A percentile compares a stretch with the other conserved stretches of the same genome.
Evolutionary conservation across 257 asterid genomes (phyloP).

Genomic region (Nicotiana undulata): DNA sequence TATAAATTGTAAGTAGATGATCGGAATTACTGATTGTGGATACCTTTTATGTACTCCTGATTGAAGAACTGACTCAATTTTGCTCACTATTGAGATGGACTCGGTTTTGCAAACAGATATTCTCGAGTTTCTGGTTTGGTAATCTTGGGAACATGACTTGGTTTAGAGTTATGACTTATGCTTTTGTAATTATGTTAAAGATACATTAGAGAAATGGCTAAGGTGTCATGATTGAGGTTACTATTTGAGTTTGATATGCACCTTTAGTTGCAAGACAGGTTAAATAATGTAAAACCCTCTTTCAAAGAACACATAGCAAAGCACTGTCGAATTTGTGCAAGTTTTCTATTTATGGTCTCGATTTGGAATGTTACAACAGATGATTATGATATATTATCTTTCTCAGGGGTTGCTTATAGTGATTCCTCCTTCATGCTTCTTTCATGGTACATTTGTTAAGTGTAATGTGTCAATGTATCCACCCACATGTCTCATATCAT

Average conservation of each 20-base stretch:
- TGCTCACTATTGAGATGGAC: not conserved
- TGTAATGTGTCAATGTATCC: not conserved
- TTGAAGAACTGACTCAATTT: not conserved
- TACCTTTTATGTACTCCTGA: not conserved
- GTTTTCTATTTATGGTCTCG: not conserved
- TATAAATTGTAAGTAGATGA: not conserved
- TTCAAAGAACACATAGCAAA: not conserved
- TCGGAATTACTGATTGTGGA: not conserved
- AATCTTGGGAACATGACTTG: not conserved
- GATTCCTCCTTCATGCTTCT: not conserved
- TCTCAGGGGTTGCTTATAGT: not conserved
- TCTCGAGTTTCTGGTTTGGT: not conserved
- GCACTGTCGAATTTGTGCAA: not conserved
- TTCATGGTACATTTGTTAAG: not conserved
- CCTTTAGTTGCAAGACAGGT: not conserved
- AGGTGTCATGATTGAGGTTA: not conserved
- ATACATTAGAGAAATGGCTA: not conserved
- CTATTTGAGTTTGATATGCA: not conserved
- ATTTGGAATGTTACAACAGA: not conserved
- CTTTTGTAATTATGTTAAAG: not conserved
- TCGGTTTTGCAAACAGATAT: not conserved
- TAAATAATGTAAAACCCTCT: not conserved
- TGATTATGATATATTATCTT: not conserved
- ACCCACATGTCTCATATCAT: not conserved
- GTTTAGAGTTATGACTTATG: not conserved